Conservation (phyloP, 2,329 filamentous ascomycete genomes). For the Gaeumannomyces sp. region DNA sequence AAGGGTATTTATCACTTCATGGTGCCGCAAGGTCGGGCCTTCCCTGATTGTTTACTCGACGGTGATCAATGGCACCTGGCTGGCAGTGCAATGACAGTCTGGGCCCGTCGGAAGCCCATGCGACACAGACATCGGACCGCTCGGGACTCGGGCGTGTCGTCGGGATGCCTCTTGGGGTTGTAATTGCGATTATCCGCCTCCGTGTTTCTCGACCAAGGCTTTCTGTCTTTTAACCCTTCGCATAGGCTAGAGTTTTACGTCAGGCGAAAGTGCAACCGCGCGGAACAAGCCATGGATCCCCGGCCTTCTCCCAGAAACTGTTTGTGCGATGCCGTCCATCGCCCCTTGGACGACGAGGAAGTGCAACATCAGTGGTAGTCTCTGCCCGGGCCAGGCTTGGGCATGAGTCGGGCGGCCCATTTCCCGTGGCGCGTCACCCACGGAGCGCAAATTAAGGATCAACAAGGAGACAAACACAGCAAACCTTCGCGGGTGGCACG, state of each 20-base stretch:
- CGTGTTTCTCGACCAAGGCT: too few species aligned
- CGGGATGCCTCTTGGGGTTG: neutral
- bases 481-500: neutral
- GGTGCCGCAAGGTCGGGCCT: neutral
- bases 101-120: neutral
- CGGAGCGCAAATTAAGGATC: neutral
- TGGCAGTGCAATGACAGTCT: too few species aligned
- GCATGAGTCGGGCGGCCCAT: neutral
- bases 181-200: neutral
- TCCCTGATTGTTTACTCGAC: neutral
- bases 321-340: neutral
- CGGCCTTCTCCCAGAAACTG: neutral
- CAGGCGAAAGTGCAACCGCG: neutral
- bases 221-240: neutral
- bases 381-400: too few species aligned
- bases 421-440: neutral
- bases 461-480: constrained; percentile 15
- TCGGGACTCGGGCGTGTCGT: neutral
- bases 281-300: neutral
- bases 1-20: neutral
- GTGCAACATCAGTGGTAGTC: too few species aligned
- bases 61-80: too few species aligned
- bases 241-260: neutral
- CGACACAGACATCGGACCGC: neutral
- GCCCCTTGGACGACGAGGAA: neutral